A percentile compares a stretch with the other conserved stretches of the same genome.
Evolutionary conservation across 257 asterid genomes (phyloP).

Genomic region (Gentiana straminea): DNA sequence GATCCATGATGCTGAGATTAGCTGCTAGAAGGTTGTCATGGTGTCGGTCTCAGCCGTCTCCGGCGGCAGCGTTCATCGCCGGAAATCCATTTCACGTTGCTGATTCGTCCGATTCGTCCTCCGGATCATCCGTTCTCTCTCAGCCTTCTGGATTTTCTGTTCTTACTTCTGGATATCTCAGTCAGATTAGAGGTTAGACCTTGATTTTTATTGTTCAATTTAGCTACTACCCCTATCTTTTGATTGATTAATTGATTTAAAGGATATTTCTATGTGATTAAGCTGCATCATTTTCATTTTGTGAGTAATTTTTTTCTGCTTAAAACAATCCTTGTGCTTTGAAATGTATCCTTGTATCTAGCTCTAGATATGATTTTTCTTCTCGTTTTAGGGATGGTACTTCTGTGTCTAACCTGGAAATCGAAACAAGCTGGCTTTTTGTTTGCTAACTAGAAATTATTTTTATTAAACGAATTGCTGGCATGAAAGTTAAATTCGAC

Average conservation of each 20-base stretch:
- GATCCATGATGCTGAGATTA: conserved; percentile 40
- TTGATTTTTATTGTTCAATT: too few species aligned
- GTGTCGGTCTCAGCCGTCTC: conserved; percentile 35
- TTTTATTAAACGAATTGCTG: too few species aligned
- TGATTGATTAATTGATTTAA: background rate
- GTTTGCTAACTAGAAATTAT: too few species aligned
- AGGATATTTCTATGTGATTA: background rate
- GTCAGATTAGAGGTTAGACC: conserved; percentile 48
- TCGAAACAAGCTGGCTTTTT: too few species aligned
- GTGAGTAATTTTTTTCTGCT: background rate
- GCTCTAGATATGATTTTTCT: too few species aligned
- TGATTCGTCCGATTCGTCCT: conserved; percentile 29
- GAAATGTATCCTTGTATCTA: background rate
- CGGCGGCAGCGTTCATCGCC: conserved; percentile 27
- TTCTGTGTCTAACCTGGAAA: too few species aligned
- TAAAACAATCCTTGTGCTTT: background rate
- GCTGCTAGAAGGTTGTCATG: conserved; percentile 62
- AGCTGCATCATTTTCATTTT: background rate
- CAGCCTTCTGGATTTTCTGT: conserved; percentile 13
- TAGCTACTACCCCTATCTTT: background rate
- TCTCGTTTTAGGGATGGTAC: background rate
- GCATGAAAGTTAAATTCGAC: too few species aligned
- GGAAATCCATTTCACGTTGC: conserved; percentile 20
- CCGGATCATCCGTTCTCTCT: conserved; percentile 15
- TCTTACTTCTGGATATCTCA: conserved; percentile 16